phyloP scores from a whole-genome alignment of 371 early-diverging fungal species.

The Zychaea mexicana region DNA sequence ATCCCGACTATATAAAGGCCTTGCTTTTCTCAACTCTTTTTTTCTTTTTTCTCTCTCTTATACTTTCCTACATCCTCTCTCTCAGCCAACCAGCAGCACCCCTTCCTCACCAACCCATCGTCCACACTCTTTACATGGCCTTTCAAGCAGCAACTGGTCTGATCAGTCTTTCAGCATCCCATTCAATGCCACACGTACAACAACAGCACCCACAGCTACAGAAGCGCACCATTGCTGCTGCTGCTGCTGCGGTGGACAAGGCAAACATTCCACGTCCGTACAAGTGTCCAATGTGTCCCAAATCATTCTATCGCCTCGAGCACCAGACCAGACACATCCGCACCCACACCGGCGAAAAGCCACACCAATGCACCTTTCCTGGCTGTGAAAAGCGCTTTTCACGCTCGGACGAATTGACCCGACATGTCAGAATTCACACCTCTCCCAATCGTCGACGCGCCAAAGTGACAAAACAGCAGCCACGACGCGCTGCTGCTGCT shows the following conservation, averaged over 20 bases:
- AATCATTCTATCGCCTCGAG: slow-evolving; percentile 68
- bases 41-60: slow-evolving; percentile 1
- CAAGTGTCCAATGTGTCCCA: slow-evolving; percentile 65
- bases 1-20: no score
- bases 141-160: slow-evolving; percentile 29
- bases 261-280: slow-evolving; percentile 59
- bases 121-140: slow-evolving; percentile 17
- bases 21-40: not conserved
- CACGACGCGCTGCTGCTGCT: not conserved
- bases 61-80: not conserved
- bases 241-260: slow-evolving; percentile 33
- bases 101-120: not conserved
- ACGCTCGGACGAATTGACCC: slow-evolving; percentile 69
- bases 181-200: no score
- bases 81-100: not conserved
- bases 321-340: slow-evolving; percentile 79
- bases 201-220: slow-evolving; percentile 12
- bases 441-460: slow-evolving; percentile 35
- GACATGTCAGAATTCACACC: slow-evolving; percentile 66
- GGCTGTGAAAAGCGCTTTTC: slow-evolving; percentile 80
- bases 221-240: slow-evolving; percentile 31
- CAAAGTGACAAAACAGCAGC: slow-evolving; percentile 23
- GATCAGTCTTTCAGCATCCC: not conserved
- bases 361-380: slow-evolving; percentile 71
- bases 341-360: slow-evolving; percentile 86